A percentile compares a stretch with the other conserved stretches of the same genome.
These are phyloP conservation scores for Phialophora expanda DNA, from an alignment of 2,329 filamentous ascomycete species.

Conservation along the genomic window DNA sequence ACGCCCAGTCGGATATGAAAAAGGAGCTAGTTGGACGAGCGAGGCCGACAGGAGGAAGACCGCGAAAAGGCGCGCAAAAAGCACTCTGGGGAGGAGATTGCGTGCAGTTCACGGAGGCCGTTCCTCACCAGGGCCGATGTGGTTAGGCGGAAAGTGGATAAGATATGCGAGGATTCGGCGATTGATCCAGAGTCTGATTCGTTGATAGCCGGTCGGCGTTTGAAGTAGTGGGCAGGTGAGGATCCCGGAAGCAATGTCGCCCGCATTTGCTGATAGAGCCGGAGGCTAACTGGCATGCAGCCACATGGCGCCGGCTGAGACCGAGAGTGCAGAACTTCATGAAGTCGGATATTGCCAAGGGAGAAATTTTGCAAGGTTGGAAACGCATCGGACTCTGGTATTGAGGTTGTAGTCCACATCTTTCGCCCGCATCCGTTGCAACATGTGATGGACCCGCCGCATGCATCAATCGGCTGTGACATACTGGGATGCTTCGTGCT, in stretches of 20 bases:
- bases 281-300: neutral
- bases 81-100: constrained; percentile 20
- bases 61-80: constrained; percentile 19
- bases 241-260: neutral
- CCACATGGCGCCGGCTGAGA: neutral
- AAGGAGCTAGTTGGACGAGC: no score
- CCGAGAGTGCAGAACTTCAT: neutral
- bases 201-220: constrained; percentile 26
- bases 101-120: neutral
- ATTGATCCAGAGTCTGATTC: constrained; percentile 21
- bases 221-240: neutral
- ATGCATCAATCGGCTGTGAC: neutral
- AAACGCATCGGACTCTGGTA: neutral
- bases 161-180: constrained; percentile 13
- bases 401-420: neutral
- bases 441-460: neutral
- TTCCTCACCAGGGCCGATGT: neutral
- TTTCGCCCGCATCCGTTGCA: neutral
- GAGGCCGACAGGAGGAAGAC: neutral
- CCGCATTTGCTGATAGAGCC: neutral
- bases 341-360: neutral
- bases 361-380: neutral
- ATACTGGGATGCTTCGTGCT: neutral
- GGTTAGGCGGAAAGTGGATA: neutral
- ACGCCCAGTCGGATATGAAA: no score